Percentiles rank a stretch among this genome's conserved stretches.
These are phyloP conservation scores for Iris macrosiphon DNA, from an alignment of 106 monocot genomes.

Conservation along the genomic window DNA sequence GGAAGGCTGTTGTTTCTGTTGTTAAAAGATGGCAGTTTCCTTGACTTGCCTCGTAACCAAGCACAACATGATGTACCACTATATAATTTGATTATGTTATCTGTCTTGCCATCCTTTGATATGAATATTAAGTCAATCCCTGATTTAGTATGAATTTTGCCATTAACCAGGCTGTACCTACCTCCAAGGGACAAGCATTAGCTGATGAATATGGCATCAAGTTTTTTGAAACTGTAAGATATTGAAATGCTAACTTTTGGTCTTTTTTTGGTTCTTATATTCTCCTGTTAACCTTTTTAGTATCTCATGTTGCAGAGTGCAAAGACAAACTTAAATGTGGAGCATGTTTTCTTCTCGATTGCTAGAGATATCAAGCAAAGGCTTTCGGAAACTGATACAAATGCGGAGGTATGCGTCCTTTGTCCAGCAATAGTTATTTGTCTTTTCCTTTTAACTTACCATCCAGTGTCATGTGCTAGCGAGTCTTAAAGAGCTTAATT, in stretches of 20 bases:
- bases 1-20: no score
- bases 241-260: neutral
- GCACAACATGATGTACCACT: no score
- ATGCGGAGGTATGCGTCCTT: constrained; percentile 45
- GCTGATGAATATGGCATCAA: constrained; percentile 96
- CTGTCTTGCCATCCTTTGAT: neutral
- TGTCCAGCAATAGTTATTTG: neutral
- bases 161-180: constrained; percentile 65
- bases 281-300: neutral
- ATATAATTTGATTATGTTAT: neutral
- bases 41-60: neutral
- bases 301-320: constrained; percentile 56
- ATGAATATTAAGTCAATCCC: neutral
- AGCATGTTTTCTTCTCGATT: constrained; percentile 94
- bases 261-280: neutral
- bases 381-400: constrained; percentile 71
- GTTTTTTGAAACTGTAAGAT: constrained; percentile 86
- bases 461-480: neutral
- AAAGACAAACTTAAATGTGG: constrained; percentile 93
- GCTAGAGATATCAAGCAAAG: constrained; percentile 95
- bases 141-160: neutral
- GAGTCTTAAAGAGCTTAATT: neutral
- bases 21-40: neutral
- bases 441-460: neutral
- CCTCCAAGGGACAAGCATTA: constrained; percentile 88